A percentile compares a stretch with the other conserved stretches of the same genome.
These are phyloP conservation scores for Globisporangium rhizosaccharum DNA, from an alignment of 352 stramenopile species.

Conservation along the genomic window DNA sequence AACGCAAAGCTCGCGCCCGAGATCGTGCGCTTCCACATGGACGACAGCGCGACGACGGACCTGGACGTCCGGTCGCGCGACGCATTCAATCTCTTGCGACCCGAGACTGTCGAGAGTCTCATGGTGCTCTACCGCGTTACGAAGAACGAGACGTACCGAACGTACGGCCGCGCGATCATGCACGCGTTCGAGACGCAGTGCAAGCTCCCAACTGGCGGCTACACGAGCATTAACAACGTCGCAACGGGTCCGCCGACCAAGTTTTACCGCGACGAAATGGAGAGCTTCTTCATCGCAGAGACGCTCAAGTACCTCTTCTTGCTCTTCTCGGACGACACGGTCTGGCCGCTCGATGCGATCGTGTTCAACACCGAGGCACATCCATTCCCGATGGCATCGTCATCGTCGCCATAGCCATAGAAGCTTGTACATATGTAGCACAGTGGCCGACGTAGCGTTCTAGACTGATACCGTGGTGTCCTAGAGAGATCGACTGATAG, in stretches of 20 bases:
- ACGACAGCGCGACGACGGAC: slow-evolving; percentile 38
- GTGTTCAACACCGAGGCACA: slow-evolving; percentile 90
- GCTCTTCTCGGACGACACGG: slow-evolving; percentile 81
- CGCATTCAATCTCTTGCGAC: slow-evolving; percentile 82
- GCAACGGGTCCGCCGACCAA: slow-evolving; percentile 30
- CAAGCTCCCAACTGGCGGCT: slow-evolving; percentile 51
- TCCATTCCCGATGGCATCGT: slow-evolving; percentile 48
- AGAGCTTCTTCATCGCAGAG: slow-evolving; percentile 91
- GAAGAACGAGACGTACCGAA: slow-evolving; percentile 82
- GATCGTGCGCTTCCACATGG: slow-evolving; percentile 73
- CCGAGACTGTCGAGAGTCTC: slow-evolving; percentile 90
- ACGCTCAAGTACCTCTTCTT: slow-evolving; percentile 94
- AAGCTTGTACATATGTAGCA: no score
- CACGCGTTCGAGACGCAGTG: slow-evolving; percentile 79
- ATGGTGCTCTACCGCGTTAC: slow-evolving; percentile 90
- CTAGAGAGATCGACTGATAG: no score
- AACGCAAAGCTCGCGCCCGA: slow-evolving; percentile 83
- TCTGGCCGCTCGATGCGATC: slow-evolving; percentile 76
- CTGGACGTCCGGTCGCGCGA: slow-evolving; percentile 53
- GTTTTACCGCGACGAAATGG: slow-evolving; percentile 74
- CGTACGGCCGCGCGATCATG: slow-evolving; percentile 86
- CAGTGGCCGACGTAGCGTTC: no score
- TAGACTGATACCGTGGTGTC: no score
- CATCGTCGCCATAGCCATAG: not conserved
- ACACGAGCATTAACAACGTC: slow-evolving; percentile 59